Evolutionary conservation across 202 grass and related monocot species (phyloP).

Genomic region (Setaria viridis): DNA sequence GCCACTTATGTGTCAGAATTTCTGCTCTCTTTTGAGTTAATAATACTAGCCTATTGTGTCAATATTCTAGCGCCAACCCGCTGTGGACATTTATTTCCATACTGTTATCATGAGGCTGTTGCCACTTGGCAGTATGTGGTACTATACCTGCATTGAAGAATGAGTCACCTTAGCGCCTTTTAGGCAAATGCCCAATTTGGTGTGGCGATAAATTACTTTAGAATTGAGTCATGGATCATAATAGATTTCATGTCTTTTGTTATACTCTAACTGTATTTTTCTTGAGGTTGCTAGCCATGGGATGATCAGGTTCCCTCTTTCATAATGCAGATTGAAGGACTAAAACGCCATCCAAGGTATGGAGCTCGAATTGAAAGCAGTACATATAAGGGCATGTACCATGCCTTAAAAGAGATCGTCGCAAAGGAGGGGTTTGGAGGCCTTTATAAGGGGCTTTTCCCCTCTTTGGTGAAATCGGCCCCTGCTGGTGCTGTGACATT

Average conservation of each 20-base stretch:
- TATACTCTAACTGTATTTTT: slow-evolving; percentile 23
- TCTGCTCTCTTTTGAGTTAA: background rate
- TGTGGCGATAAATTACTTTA: slow-evolving; percentile 10
- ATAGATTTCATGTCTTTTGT: background rate
- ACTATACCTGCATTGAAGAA: background rate
- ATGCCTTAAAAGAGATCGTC: slow-evolving; percentile 87
- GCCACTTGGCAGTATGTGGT: slow-evolving; percentile 2
- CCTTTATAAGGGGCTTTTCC: slow-evolving; percentile 95
- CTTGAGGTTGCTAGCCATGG: slow-evolving; percentile 8
- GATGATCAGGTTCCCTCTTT: background rate
- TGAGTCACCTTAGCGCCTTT: background rate
- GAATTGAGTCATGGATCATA: background rate
- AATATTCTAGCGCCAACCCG: background rate
- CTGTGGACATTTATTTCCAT: background rate
- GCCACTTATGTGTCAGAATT: slow-evolving; percentile 20
- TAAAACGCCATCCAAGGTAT: slow-evolving; percentile 89
- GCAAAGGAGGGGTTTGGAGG: slow-evolving; percentile 70
- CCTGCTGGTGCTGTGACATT: slow-evolving; percentile 97
- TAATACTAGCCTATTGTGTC: background rate
- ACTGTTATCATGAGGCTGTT: background rate
- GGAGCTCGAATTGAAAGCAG: slow-evolving; percentile 74
- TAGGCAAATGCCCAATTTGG: slow-evolving; percentile 1
- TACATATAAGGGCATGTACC: slow-evolving; percentile 81
- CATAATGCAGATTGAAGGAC: slow-evolving; percentile 79
- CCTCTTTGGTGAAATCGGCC: slow-evolving; percentile 92